Percentiles rank a stretch among this genome's conserved stretches.
These are phyloP conservation scores for Dactylellina sp. DNA, from an alignment of 2,329 filamentous ascomycete species.

Conservation along the genomic window DNA sequence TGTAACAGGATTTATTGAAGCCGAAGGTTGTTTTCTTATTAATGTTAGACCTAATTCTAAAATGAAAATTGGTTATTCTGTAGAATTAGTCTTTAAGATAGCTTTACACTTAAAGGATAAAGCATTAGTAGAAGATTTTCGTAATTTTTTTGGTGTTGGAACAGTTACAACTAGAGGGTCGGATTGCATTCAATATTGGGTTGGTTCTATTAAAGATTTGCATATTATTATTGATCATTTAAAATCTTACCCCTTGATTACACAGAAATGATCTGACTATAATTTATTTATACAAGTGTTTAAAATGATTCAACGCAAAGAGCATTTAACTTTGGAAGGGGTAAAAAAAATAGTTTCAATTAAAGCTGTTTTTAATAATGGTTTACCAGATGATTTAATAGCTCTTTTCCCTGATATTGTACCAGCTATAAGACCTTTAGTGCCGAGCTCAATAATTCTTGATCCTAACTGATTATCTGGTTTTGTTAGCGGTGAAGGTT, in stretches of 20 bases:
- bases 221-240: conserved; percentile 21
- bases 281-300: conserved; percentile 12
- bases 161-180: conserved; percentile 1
- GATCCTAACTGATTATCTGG: conserved; percentile 8
- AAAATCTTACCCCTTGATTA: conserved; percentile 12
- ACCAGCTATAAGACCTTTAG: conserved; percentile 2
- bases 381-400: conserved; percentile 15
- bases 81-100: conserved; percentile 26
- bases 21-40: conserved; percentile 25
- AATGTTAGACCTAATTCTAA: conserved; percentile 15
- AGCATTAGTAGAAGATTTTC: conserved; percentile 28
- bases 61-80: conserved; percentile 9
- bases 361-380: conserved; percentile 26
- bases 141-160: conserved; percentile 26
- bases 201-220: conserved; percentile 10
- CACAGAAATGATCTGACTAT: conserved; percentile 17
- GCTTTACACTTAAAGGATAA: conserved; percentile 15
- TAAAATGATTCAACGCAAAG: conserved; percentile 18
- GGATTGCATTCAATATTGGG: conserved; percentile 28
- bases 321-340: conserved; percentile 25
- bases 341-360: conserved; percentile 31
- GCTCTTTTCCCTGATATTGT: conserved; percentile 9
- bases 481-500: conserved; percentile 23
- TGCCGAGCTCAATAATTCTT: not conserved
- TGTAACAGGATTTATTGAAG: conserved; percentile 26